phyloP scores from a whole-genome alignment of 768 basidiomycete genomes.

The Kwoniella pini region DNA sequence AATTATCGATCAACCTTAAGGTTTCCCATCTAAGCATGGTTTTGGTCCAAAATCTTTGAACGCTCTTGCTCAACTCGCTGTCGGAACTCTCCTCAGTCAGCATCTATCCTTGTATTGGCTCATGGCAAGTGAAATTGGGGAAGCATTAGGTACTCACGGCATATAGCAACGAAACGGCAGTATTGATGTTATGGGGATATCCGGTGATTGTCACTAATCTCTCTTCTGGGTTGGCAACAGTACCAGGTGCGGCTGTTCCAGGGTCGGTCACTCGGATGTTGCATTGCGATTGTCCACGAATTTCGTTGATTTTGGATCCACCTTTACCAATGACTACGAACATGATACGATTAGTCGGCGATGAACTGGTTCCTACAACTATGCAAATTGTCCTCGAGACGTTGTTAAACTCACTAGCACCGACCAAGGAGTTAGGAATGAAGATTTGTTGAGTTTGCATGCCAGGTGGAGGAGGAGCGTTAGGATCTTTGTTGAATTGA shows the following conservation, averaged over 20 bases:
- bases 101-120: background rate
- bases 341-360: background rate
- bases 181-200: slow-evolving; percentile 90
- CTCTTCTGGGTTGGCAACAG: slow-evolving; percentile 63
- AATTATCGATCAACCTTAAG: too few species aligned
- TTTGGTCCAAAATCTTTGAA: slow-evolving; percentile 10
- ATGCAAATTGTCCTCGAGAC: too few species aligned
- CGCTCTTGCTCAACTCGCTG: slow-evolving; percentile 25
- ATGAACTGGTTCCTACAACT: too few species aligned
- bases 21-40: background rate
- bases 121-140: too few species aligned
- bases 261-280: slow-evolving; percentile 99
- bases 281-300: slow-evolving; percentile 89
- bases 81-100: background rate
- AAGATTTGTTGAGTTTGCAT: slow-evolving; percentile 94
- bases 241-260: slow-evolving; percentile 72
- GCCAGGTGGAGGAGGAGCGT: slow-evolving; percentile 53
- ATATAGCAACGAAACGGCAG: slow-evolving; percentile 82
- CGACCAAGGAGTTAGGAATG: slow-evolving; percentile 96
- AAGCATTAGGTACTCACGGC: slow-evolving; percentile 21
- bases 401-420: slow-evolving; percentile 49
- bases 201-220: slow-evolving; percentile 95
- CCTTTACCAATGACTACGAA: slow-evolving; percentile 86
- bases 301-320: slow-evolving; percentile 98
- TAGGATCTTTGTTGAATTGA: slow-evolving; percentile 21